Base-by-base conservation (phyloP, 2,329 filamentous ascomycete genomes). In the Monosporascus cannonballus region DNA sequence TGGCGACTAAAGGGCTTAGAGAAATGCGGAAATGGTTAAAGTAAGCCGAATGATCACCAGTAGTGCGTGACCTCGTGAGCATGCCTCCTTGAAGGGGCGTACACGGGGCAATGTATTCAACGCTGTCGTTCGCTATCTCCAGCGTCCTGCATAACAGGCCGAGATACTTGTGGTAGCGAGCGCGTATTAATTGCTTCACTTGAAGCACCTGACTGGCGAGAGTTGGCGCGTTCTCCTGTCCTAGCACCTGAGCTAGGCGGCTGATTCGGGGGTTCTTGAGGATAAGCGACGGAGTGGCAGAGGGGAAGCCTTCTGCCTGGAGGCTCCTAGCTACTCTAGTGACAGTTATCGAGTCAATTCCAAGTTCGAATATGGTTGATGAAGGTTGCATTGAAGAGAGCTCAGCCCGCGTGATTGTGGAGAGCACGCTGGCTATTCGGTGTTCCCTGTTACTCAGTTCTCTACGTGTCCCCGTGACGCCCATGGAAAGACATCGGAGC, bases 61-160 rank as follows among this genome's bases (percentile, higher is more conserved):
- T 64, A 0, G 69, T 79, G 38, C 87, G 66, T 24, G 84, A 85
- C 48, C 84, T 80, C 6, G 87, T 86, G 48, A 96, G 83, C 74
- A 96, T 93, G 0, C 91, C 92, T 65, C 93, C 84, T 63, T 96
- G 92, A 1, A 96, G 73, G 0, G 91, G 81, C 1, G 92, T 95
- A 64, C 92, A 96, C 4, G 91, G 92, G 0, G 83, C 83, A 49
- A 96, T 81, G 53, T 82, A 81, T 63, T 94, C 87, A 9, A 96
- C 78, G 1, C 83, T 73, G 6, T 70, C 64, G 1, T 73, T 67
- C 1, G 72, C 61, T 2, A 86, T 57, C 0, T 69, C 69, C 0
- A 96, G 71, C 3, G 73, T 69, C 6, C 73, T 73, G 18, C 80
- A 81, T 6, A 81, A 76, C 6, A 68, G 59, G 11, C 76, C 69